A percentile compares a stretch with the other conserved stretches of the same genome.
Conservation (phyloP, 2,329 filamentous ascomycete genomes). For the Ophiosphaerella korrae region DNA sequence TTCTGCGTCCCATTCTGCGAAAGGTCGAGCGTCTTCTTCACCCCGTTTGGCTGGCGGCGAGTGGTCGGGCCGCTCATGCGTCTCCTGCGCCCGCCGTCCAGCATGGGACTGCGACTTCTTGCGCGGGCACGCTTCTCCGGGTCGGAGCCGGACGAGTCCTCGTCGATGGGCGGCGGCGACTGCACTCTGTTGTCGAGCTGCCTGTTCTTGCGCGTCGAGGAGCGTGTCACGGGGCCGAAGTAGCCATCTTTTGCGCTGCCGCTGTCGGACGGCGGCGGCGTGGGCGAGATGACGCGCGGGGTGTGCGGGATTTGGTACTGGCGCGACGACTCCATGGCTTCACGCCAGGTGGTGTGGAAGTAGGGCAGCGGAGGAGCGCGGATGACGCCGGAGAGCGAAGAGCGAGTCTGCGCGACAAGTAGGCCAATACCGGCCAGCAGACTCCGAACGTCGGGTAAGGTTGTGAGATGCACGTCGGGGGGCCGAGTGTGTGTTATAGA, state of each 20-base stretch:
- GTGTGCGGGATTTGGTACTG: constrained; percentile 71
- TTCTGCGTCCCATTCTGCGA: constrained; percentile 57
- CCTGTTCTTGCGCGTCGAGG: constrained; percentile 68
- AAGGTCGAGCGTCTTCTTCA: constrained; percentile 49
- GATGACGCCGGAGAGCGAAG: constrained; percentile 62
- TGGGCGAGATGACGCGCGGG: constrained; percentile 88
- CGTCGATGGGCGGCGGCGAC: constrained; percentile 65
- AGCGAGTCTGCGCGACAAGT: constrained; percentile 31
- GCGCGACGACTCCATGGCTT: constrained; percentile 53
- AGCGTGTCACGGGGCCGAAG: constrained; percentile 77
- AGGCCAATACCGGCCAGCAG: constrained; percentile 33
- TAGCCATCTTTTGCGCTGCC: constrained; percentile 63
- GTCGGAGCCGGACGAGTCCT: constrained; percentile 62
- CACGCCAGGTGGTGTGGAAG: constrained; percentile 52
- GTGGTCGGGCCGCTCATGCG: constrained; percentile 61
- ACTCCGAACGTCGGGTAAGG: constrained; percentile 10
- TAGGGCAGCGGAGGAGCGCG: constrained; percentile 63
- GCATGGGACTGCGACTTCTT: constrained; percentile 71
- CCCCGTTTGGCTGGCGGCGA: constrained; percentile 46
- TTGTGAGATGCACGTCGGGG: constrained; percentile 13
- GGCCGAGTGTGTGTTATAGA: constrained; percentile 22
- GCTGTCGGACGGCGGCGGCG: constrained; percentile 61
- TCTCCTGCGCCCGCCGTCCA: constrained; percentile 46
- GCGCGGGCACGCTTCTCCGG: constrained; percentile 66
- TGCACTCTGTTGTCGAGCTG: constrained; percentile 49